Conservation (phyloP, 2,329 filamentous ascomycete genomes). For the Ophiosphaerella narmari region DNA sequence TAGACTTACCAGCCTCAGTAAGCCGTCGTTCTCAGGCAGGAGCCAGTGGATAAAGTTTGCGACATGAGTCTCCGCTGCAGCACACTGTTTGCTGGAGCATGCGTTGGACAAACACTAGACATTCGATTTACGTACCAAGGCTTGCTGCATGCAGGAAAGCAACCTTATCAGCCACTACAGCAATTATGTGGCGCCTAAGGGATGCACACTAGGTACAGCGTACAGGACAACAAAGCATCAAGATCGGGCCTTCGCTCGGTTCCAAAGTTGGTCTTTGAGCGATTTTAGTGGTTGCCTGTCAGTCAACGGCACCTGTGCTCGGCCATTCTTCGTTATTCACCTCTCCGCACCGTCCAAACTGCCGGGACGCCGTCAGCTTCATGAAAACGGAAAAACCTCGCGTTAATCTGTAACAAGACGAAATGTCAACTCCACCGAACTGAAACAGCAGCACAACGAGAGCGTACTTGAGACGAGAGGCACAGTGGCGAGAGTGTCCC, state of each 20-base stretch:
- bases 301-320: conserved; percentile 23
- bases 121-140: not conserved
- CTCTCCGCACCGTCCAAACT: conserved; percentile 36
- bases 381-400: conserved; percentile 10
- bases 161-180: not conserved
- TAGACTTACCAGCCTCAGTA: not conserved
- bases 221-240: too few relatives aligned
- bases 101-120: too few relatives aligned
- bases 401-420: conserved; percentile 21
- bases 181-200: too few relatives aligned
- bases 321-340: conserved; percentile 20
- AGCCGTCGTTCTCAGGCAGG: not conserved
- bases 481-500: conserved; percentile 17
- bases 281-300: conserved; percentile 16
- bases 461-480: conserved; percentile 14
- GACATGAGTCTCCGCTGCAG: conserved; percentile 2
- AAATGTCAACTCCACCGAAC: conserved; percentile 18
- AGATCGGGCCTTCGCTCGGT: too few relatives aligned
- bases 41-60: conserved; percentile 13
- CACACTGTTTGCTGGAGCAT: not conserved
- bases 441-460: conserved; percentile 23
- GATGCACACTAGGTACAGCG: too few relatives aligned
- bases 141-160: conserved; percentile 1
- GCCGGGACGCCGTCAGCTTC: conserved; percentile 23
- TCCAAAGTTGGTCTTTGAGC: not conserved